Percentiles rank a stretch among this genome's conserved stretches.
Conservation (phyloP, 768 basidiomycete genomes). For the Cantharellus cinnabarinus region DNA sequence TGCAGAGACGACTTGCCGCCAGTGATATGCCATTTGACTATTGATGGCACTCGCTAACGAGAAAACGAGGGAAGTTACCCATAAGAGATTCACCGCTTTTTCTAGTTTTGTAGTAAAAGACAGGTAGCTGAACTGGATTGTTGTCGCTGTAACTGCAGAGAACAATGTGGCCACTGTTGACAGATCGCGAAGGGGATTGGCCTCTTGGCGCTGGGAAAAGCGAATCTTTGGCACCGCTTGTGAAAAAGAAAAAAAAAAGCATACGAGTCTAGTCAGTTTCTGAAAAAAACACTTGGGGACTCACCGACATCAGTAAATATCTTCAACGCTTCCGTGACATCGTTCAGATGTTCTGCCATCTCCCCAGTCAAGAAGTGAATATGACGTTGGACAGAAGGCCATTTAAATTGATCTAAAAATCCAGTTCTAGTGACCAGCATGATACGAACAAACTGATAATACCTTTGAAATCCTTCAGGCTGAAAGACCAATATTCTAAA, state of each 20-base stretch:
- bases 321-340: slow-evolving; percentile 39
- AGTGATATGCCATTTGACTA: slow-evolving; percentile 7
- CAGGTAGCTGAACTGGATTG: slow-evolving; percentile 1
- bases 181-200: not conserved
- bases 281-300: not conserved
- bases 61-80: slow-evolving; percentile 7
- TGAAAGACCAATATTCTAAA: slow-evolving; percentile 60
- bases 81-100: slow-evolving; percentile 4
- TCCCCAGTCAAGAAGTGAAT: slow-evolving; percentile 42
- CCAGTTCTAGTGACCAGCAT: slow-evolving; percentile 38
- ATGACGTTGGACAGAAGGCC: slow-evolving; percentile 35
- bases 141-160: slow-evolving; percentile 6
- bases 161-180: slow-evolving; percentile 6
- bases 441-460: slow-evolving; percentile 4
- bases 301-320: slow-evolving; percentile 59
- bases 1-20: not conserved
- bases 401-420: slow-evolving; percentile 10
- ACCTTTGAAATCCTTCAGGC: slow-evolving; percentile 44
- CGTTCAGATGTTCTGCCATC: slow-evolving; percentile 54
- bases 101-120: not conserved
- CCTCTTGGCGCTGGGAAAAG: not conserved
- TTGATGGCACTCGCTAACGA: slow-evolving; percentile 7
- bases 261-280: not conserved
- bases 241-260: not conserved
- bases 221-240: not conserved